These are phyloP conservation scores for Podaxis pistillaris DNA, from an alignment of 768 basidiomycete species.

Conservation along the genomic window DNA sequence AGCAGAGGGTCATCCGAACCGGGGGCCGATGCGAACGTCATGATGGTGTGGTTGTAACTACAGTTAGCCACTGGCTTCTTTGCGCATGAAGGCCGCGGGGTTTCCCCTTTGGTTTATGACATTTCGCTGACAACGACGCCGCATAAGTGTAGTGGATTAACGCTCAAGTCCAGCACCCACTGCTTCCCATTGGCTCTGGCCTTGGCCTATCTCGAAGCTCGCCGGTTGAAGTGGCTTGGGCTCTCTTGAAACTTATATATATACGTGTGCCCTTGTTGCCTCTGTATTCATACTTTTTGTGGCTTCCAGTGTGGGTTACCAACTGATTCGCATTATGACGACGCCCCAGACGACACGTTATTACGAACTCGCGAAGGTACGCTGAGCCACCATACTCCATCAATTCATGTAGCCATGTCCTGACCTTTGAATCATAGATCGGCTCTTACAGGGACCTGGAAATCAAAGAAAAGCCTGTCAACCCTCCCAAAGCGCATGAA, in stretches of 20 bases:
- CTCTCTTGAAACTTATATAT: neutral
- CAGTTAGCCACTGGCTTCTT: neutral
- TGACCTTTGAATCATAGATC: constrained; percentile 13
- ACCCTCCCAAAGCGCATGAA: constrained; percentile 39
- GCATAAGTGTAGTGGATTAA: neutral
- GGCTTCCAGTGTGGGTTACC: neutral
- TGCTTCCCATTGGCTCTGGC: neutral
- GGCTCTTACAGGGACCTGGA: constrained; percentile 22
- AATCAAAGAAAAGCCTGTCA: constrained; percentile 25
- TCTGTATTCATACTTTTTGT: neutral
- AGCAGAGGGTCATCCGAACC: too few relatives aligned
- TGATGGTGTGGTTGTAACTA: too few relatives aligned
- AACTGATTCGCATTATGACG: neutral
- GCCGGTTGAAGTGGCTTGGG: neutral
- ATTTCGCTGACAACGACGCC: neutral
- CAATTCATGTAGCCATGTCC: neutral
- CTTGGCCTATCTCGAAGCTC: neutral
- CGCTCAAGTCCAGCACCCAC: neutral
- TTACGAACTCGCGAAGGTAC: neutral
- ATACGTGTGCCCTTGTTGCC: neutral
- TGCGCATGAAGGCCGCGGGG: neutral
- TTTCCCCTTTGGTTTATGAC: neutral
- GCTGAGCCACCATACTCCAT: neutral
- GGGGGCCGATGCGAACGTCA: too few relatives aligned
- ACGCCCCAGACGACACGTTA: neutral